A percentile compares a stretch with the other conserved stretches of the same genome.
Evolutionary conservation across 345 rosid genomes (phyloP).

Genomic region (Anastatica hierochuntica): DNA sequence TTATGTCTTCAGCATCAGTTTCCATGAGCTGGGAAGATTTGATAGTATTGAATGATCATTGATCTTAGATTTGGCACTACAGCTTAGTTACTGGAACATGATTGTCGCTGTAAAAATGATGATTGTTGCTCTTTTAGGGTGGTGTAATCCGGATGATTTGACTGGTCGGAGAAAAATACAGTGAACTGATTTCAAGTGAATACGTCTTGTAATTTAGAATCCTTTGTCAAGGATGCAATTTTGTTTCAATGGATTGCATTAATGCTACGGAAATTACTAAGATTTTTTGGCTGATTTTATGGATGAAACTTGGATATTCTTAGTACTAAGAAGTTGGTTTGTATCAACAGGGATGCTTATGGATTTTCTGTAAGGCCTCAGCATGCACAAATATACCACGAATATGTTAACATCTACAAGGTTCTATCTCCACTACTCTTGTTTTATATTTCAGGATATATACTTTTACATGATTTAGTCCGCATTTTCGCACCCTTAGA

Average conservation of each 20-base stretch:
- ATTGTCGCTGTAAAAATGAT: neutral
- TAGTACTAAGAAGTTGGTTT: neutral
- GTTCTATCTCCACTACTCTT: conserved; percentile 26
- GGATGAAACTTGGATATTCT: conserved; percentile 1
- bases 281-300: neutral
- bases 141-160: neutral
- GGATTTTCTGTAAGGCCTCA: conserved; percentile 98
- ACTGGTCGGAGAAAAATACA: neutral
- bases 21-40: neutral
- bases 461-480: neutral
- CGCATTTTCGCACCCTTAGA: neutral
- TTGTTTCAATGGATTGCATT: neutral
- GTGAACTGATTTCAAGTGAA: neutral
- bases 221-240: neutral
- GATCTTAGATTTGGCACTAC: neutral
- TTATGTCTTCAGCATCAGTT: neutral
- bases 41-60: neutral
- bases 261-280: neutral
- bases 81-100: neutral
- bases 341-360: conserved; percentile 77
- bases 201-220: neutral
- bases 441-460: neutral
- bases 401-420: conserved; percentile 91
- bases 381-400: conserved; percentile 79
- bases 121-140: neutral